A percentile compares a stretch with the other conserved stretches of the same genome.
These are phyloP conservation scores for Saccharum officinarum DNA, from an alignment of 176 grass and related monocot genomes.

Conservation along the genomic window DNA sequence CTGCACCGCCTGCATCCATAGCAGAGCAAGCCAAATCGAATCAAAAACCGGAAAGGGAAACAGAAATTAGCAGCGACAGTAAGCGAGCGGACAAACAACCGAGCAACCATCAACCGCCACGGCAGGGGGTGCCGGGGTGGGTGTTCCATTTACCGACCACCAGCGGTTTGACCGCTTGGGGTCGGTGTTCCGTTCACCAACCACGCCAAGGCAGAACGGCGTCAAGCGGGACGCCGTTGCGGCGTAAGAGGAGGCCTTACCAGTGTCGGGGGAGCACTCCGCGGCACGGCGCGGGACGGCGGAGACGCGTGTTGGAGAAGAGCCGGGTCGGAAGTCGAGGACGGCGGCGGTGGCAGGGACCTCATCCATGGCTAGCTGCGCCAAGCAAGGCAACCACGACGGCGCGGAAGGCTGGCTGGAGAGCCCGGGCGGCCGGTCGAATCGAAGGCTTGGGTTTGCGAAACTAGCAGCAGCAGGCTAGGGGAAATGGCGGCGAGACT, in stretches of 20 bases:
- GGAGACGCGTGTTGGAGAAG: background rate
- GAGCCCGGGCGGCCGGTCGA: background rate
- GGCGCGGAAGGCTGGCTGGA: background rate
- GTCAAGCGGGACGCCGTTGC: background rate
- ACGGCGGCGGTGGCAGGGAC: constrained; percentile 40
- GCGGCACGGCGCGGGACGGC: background rate
- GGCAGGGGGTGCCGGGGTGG: background rate
- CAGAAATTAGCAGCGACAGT: background rate
- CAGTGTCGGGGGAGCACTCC: constrained; percentile 39
- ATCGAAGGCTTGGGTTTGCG: background rate
- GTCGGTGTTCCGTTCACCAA: background rate
- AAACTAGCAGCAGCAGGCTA: background rate
- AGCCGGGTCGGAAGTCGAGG: constrained; percentile 35
- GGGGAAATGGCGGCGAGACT: constrained; percentile 26
- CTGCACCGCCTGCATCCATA: constrained; percentile 35
- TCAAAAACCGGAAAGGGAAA: constrained; percentile 1
- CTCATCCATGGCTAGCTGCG: constrained; percentile 57
- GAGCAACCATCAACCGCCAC: background rate
- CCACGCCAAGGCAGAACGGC: background rate
- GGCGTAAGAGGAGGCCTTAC: constrained; percentile 30
- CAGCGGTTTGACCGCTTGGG: no score
- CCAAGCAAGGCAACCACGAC: background rate
- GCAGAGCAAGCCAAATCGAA: constrained; percentile 19
- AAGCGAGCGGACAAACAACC: background rate
- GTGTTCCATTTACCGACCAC: background rate